Evolutionary conservation across 306 rosid genomes (phyloP), one percentile per base, ranked within the genome.

Genomic region (Lathyrus aphaca): DNA sequence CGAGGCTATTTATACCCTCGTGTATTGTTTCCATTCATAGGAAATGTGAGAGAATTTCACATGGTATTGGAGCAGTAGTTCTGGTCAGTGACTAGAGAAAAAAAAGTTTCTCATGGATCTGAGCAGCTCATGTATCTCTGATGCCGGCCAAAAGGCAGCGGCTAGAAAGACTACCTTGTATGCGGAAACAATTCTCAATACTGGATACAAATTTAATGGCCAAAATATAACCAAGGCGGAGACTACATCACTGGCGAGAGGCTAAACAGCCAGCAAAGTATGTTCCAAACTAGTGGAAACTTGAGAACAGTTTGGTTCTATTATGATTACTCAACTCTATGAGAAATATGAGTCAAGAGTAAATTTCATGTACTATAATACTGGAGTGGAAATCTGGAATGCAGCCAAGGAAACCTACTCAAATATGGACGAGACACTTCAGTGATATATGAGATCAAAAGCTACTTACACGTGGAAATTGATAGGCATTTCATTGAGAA

Each of bases 51-150:
- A 27, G 39, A 56, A 27, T 27, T 56, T 27, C 27, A 53, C 59
- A 53, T 53, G 59, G 59, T 53, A 53, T 21, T 15, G 11, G n/a
- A 53, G 59, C 15, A 53, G n/a, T 21, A 21, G n/a, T 53, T 53
- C 15, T 21, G 32, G 5, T 21, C 32, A 13, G 14, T 51, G 0
- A 10, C 8, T 10, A 21, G 58, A 51, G 23, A 19, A 18, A 51
- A 18, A 51, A 51, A 16, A 5, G 58, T 51, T 19, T 51, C 58
- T 19, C 58, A 1, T 10, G 30, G 30, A 53, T 53, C 30, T 21
- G n/a, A 18, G 57, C 15, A 17, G 51, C 51, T 46, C 51, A 15
- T 5, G 51, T 16, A 46, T 46, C 18, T 46, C 51, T 46, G 51
- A 46, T 46, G 51, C 19, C 15, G 6, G 3, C 58, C 58, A 32